A percentile compares a stretch with the other conserved stretches of the same genome.
Evolutionary conservation across 495 filamentous ascomycete species (phyloP).

Genomic region (Penicillium diatomitis): DNA sequence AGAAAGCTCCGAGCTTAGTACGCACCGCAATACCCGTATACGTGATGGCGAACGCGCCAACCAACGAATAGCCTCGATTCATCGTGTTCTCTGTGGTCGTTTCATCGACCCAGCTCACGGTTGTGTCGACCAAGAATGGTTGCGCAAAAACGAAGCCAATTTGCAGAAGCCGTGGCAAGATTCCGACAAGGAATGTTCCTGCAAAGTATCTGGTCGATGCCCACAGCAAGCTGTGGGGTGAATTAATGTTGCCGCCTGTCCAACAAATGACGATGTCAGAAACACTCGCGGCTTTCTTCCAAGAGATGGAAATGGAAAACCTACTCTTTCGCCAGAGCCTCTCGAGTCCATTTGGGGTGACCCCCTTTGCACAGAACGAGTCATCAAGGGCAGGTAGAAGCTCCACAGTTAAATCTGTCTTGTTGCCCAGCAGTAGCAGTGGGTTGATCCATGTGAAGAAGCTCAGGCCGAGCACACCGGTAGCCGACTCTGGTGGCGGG

Average conservation of each 20-base stretch:
- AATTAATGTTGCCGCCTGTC: neutral
- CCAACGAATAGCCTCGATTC: constrained; percentile 41
- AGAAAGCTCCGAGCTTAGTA: constrained; percentile 19
- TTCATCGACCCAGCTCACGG: constrained; percentile 12
- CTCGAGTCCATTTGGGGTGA: neutral
- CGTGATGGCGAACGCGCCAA: constrained; percentile 44
- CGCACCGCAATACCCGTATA: constrained; percentile 48
- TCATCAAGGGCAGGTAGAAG: constrained; percentile 28
- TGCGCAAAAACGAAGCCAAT: constrained; percentile 42
- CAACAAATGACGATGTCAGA: too few species aligned
- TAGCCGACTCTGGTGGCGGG: constrained; percentile 39
- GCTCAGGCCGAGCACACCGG: constrained; percentile 30
- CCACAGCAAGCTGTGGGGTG: neutral
- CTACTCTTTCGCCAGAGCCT: neutral
- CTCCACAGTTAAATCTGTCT: constrained; percentile 21
- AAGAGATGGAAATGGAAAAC: neutral
- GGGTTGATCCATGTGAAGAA: constrained; percentile 44
- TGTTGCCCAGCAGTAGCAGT: constrained; percentile 32
- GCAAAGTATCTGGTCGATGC: neutral
- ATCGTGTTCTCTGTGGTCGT: neutral
- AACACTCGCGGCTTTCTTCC: too few species aligned
- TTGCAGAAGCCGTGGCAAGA: neutral
- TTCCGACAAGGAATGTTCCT: neutral
- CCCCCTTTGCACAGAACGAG: constrained; percentile 7
- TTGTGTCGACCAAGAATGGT: constrained; percentile 41